Base-by-base conservation (phyloP, 371 early-diverging fungal genomes). In the Mucor mucedo region DNA sequence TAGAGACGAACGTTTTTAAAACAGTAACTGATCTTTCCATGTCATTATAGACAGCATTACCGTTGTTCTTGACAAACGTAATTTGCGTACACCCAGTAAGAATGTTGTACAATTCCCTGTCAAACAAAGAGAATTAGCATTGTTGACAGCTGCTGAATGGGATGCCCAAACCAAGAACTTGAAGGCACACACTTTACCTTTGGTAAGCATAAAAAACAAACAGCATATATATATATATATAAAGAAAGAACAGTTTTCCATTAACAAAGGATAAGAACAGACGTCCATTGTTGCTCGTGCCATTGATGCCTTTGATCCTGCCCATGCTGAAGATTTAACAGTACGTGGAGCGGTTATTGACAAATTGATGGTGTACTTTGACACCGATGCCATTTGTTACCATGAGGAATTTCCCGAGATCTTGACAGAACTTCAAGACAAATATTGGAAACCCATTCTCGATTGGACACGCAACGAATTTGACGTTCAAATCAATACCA, bases 111-210 rank as follows among this genome's bases (percentile, higher is more conserved):
- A 72, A 6, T 78, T 98, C 27, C 84, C 89, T 10, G 50, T 50
- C 14, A 59, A 78, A 4, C 86, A 89, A 63, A 77, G 74, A 35
- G 60, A 78, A n/a, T 71, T 95, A 39, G 98, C 95, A 13, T 69
- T 87, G 49, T 78, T 96, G 64, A 85, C 94, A 41, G 95, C 95
- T 8, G 94, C 87, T 21, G 98, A 98, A 74, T 98, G 98, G 98
- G 95, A 97, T 70, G 81, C 87, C 50, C 95, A 94, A 75, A 87
- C 84, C 33, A 80, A 85, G 48, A 69, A 87, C 42, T 69, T 95
- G 30, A 94, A 94, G 71, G 79, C 91, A 3, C 93, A 95, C 67
- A 86, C 95, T 5, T 82, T 97, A 33, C 95, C 95, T 8, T 82
- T 97, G 87, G 93, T 91, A 76, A 41, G 7, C 48, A 14, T n/a